A percentile compares a stretch with the other conserved stretches of the same genome.
Conservation (phyloP, 345 rosid species). For the Eucalyptus cloeziana region DNA sequence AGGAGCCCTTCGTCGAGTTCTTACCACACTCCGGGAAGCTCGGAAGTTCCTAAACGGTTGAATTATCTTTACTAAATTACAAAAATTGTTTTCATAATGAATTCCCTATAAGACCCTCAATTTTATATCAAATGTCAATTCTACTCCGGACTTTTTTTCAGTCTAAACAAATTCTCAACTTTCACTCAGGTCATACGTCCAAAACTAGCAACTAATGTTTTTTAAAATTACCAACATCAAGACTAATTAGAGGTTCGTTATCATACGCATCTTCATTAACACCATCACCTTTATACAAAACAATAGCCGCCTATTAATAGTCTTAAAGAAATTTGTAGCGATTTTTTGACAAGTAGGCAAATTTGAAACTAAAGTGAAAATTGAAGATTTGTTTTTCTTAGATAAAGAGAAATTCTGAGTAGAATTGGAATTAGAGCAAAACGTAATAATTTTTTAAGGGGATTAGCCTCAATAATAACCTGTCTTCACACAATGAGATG, state of each 20-base stretch:
- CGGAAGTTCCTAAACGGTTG: background rate
- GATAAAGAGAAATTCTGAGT: background rate
- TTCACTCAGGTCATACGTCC: background rate
- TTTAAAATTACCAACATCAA: accelerated
- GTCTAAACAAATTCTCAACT: no score
- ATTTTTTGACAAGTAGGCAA: accelerated
- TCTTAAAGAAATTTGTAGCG: background rate
- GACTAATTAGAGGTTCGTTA: background rate
- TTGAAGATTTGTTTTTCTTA: background rate
- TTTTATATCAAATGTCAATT: background rate
- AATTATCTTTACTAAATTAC: background rate
- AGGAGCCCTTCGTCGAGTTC: background rate
- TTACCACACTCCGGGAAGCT: background rate
- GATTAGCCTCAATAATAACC: background rate
- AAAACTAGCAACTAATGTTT: background rate
- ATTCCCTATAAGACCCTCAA: background rate
- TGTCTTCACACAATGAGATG: background rate
- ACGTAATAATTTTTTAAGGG: background rate
- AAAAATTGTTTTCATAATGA: background rate
- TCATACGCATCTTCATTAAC: accelerated
- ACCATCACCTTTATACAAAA: background rate
- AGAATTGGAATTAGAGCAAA: background rate
- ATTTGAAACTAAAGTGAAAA: background rate
- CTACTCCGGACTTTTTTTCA: background rate
- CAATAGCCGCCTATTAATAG: accelerated